Conservation (phyloP, 2,329 filamentous ascomycete species). For the Venturia carpophila region DNA sequence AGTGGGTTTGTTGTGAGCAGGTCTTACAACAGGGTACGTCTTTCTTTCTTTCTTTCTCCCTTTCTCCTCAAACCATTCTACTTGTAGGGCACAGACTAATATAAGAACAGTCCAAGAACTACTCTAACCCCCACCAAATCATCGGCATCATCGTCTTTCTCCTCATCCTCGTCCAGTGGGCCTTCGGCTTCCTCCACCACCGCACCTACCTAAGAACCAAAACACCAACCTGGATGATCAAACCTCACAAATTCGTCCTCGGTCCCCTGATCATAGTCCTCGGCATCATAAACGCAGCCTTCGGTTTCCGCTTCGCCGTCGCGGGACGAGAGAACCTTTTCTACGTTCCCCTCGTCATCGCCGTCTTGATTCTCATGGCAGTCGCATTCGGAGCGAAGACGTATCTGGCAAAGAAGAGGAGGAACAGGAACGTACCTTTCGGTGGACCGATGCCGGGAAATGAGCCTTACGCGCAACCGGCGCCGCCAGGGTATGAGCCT, state of each 20-base stretch:
- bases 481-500: conserved; percentile 1
- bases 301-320: conserved; percentile 24
- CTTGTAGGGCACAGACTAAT: neutral
- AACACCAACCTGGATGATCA: conserved; percentile 22
- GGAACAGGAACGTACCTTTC: conserved; percentile 5
- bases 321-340: conserved; percentile 20
- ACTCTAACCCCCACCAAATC: conserved; percentile 22
- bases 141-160: conserved; percentile 22
- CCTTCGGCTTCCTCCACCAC: conserved; percentile 22
- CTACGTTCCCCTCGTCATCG: conserved; percentile 23
- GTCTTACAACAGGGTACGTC: conserved; percentile 49
- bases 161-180: conserved; percentile 22
- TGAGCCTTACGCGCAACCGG: neutral
- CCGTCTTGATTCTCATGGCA: conserved; percentile 20
- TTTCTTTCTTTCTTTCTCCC: too few relatives aligned
- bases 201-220: conserved; percentile 20
- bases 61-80: neutral
- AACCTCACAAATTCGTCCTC: conserved; percentile 20
- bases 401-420: neutral
- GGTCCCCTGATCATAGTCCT: conserved; percentile 22
- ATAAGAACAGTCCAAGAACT: conserved; percentile 15
- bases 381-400: neutral
- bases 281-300: conserved; percentile 23
- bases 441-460: conserved; percentile 4
- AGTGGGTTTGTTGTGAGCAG: conserved; percentile 48